A percentile compares a stretch with the other conserved stretches of the same genome.
Conservation (phyloP, 2,329 filamentous ascomycete species). For the Sphaerostilbella broomeana region DNA sequence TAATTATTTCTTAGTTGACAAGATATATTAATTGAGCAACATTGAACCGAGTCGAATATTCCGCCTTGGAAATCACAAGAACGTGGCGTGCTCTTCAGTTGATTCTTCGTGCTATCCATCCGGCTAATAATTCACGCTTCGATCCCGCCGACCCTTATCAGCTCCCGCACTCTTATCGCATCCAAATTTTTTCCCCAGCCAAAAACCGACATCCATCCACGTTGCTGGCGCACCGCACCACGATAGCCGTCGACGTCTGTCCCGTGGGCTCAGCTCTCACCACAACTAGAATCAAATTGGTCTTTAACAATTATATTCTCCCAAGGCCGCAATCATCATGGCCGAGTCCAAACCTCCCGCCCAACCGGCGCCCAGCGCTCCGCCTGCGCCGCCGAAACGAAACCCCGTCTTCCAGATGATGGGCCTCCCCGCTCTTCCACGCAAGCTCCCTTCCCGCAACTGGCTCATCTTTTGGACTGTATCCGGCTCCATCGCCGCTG, state of each 20-base stretch:
- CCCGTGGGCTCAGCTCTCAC: too few relatives aligned
- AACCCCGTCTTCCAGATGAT: constrained; percentile 74
- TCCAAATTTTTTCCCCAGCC: constrained; percentile 19
- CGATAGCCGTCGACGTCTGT: not conserved
- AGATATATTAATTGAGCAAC: too few relatives aligned
- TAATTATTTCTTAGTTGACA: too few relatives aligned
- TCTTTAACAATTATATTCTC: not conserved
- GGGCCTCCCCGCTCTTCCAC: constrained; percentile 76
- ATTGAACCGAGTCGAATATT: too few relatives aligned
- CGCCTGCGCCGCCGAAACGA: constrained; percentile 23
- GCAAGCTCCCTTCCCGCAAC: constrained; percentile 86
- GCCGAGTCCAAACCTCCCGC: constrained; percentile 13
- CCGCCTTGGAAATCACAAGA: too few relatives aligned
- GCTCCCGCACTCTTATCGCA: constrained; percentile 19
- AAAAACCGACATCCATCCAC: constrained; percentile 1
- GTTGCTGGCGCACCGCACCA: too few relatives aligned
- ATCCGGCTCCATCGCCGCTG: constrained; percentile 67
- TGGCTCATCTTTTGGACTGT: constrained; percentile 94
- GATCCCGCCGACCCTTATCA: constrained; percentile 16
- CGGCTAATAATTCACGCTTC: too few relatives aligned
- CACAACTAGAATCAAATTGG: too few relatives aligned
- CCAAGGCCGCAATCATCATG: constrained; percentile 8
- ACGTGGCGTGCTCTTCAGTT: too few relatives aligned
- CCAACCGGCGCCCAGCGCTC: constrained; percentile 4
- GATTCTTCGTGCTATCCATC: too few relatives aligned